phyloP scores from a whole-genome alignment of 441 rosid genomes.

The Pelargonium myrrhifolium region DNA sequence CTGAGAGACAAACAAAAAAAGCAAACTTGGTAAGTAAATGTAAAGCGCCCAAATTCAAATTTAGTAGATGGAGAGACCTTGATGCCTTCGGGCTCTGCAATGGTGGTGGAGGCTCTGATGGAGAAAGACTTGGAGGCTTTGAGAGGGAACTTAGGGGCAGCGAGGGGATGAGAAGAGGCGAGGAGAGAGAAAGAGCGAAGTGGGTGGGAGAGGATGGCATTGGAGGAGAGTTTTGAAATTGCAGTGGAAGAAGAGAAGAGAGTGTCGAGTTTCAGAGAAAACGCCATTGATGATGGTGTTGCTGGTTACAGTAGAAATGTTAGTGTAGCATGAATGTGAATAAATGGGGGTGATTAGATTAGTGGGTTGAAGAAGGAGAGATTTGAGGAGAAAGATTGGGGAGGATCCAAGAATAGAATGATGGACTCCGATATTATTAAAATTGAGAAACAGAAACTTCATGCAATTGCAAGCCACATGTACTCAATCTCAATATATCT shows the following conservation, averaged over 20 bases:
- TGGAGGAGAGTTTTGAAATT: slow-evolving; percentile 8
- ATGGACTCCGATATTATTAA: not conserved
- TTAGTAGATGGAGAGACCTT: slow-evolving; percentile 35
- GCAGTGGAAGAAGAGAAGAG: slow-evolving; percentile 21
- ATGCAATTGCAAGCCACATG: not conserved
- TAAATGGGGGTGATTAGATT: not conserved
- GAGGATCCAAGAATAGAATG: not conserved
- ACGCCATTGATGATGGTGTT: slow-evolving; percentile 23
- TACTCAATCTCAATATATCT: too few species aligned
- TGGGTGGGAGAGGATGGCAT: slow-evolving; percentile 18
- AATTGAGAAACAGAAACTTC: not conserved
- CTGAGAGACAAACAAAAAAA: slow-evolving; percentile 22
- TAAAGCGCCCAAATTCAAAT: not conserved
- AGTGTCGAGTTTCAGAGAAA: slow-evolving; percentile 33
- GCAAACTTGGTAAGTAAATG: not conserved
- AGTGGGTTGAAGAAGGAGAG: not conserved
- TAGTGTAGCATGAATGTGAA: not conserved
- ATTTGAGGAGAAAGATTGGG: not conserved
- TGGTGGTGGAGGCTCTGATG: slow-evolving; percentile 34
- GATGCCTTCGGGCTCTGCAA: slow-evolving; percentile 68
- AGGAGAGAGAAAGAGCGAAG: slow-evolving; percentile 20
- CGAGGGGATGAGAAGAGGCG: slow-evolving; percentile 19
- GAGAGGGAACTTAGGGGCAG: slow-evolving; percentile 25
- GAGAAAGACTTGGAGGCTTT: slow-evolving; percentile 32
- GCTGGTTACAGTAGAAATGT: not conserved